phyloP scores from a whole-genome alignment of 192 early-diverging fungal genomes.

The Ambispora gerdemannii region DNA sequence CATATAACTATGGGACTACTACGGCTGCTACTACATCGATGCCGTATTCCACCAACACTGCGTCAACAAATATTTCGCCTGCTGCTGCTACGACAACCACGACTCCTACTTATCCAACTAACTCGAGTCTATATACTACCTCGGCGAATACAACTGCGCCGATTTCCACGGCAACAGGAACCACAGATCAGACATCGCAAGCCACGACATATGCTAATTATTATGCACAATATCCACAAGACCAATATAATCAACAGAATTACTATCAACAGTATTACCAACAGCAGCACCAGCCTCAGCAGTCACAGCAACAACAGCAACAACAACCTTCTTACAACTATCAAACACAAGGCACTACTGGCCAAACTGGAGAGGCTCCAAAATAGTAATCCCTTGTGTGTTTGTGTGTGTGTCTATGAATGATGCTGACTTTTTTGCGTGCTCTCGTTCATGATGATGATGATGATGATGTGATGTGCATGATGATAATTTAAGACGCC shows the following conservation, averaged over 20 bases:
- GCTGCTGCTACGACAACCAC: no score
- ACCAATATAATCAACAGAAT: conserved; percentile 29
- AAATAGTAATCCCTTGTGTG: not conserved
- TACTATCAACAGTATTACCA: conserved; percentile 20
- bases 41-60: not conserved
- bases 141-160: not conserved
- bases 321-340: not conserved
- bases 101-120: not conserved
- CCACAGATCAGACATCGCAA: conserved; percentile 17
- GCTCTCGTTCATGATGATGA: not conserved
- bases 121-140: not conserved
- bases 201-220: conserved; percentile 10
- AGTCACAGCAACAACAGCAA: conserved; percentile 3
- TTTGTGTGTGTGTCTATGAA: no score
- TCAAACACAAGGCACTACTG: conserved; percentile 1
- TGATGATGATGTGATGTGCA: no score
- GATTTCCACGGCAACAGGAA: not conserved
- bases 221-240: conserved; percentile 21
- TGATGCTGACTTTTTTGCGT: no score
- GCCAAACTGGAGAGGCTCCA: conserved; percentile 1
- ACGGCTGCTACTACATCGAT: not conserved
- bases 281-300: conserved; percentile 16
- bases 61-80: not conserved
- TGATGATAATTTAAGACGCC: no score
- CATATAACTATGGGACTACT: conserved; percentile 18